Percentiles rank a stretch among this genome's conserved stretches.
Evolutionary conservation across 257 asterid species (phyloP).

Genomic region (Asclepias syriaca): DNA sequence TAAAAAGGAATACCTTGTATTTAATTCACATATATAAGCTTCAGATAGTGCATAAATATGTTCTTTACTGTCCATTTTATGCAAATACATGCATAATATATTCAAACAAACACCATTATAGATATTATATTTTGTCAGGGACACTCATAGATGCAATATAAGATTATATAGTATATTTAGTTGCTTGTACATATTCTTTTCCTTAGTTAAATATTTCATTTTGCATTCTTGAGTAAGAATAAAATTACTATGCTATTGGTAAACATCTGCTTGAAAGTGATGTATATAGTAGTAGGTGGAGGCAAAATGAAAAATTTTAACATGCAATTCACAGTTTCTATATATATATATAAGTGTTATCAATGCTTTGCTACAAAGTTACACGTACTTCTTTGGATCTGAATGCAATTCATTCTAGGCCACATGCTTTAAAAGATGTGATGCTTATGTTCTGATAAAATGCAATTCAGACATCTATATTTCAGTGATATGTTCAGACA

Average conservation of each 20-base stretch:
- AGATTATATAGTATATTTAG: background rate
- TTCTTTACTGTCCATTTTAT: background rate
- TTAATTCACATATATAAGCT: background rate
- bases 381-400: background rate
- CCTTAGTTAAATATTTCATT: background rate
- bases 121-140: too few species aligned
- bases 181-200: background rate
- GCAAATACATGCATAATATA: background rate
- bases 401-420: background rate
- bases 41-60: background rate
- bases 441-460: background rate
- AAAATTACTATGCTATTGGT: background rate
- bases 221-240: background rate
- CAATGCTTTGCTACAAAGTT: background rate
- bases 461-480: background rate
- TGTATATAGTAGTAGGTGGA: background rate
- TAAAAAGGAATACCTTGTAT: background rate
- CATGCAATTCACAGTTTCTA: background rate
- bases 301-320: background rate
- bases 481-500: background rate
- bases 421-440: background rate
- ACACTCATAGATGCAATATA: too few species aligned
- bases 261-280: background rate
- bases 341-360: too few species aligned
- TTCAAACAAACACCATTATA: background rate